Evolutionary conservation across 78 protist species (phyloP).

Genomic region (Tieghemostelium lacteum): DNA sequence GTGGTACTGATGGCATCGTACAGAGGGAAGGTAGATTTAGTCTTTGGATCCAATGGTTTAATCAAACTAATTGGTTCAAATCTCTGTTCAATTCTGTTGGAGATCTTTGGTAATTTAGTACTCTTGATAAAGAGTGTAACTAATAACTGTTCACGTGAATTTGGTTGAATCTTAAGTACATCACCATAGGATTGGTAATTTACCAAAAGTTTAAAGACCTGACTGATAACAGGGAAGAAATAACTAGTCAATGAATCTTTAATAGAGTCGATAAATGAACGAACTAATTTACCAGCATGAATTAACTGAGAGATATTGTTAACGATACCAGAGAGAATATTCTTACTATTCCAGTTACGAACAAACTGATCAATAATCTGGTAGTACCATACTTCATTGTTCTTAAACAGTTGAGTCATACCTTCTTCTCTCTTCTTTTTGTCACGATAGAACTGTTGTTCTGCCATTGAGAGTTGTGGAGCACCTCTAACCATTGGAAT

Average conservation of each 20-base stretch:
- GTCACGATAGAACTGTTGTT: background rate
- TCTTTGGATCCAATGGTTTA: background rate
- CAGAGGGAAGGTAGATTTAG: background rate
- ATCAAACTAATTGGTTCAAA: conserved; percentile 1
- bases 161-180: background rate
- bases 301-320: conserved; percentile 12
- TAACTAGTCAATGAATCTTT: conserved; percentile 19
- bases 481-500: background rate
- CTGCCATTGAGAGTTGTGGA: background rate
- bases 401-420: background rate
- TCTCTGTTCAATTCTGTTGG: background rate
- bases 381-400: background rate
- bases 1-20: background rate
- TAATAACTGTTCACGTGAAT: background rate
- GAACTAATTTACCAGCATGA: conserved; percentile 11
- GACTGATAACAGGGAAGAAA: conserved; percentile 9
- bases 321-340: background rate
- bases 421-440: background rate
- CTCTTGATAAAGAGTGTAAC: background rate
- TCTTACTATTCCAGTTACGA: background rate
- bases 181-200: conserved; percentile 3
- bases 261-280: conserved; percentile 24
- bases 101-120: conserved; percentile 5
- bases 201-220: conserved; percentile 11
- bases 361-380: background rate